Evolutionary conservation across 164 flowering plant genomes (phyloP), one percentile per base, ranked within the genome.

Genomic region (Tetrastigma voinierianum): DNA sequence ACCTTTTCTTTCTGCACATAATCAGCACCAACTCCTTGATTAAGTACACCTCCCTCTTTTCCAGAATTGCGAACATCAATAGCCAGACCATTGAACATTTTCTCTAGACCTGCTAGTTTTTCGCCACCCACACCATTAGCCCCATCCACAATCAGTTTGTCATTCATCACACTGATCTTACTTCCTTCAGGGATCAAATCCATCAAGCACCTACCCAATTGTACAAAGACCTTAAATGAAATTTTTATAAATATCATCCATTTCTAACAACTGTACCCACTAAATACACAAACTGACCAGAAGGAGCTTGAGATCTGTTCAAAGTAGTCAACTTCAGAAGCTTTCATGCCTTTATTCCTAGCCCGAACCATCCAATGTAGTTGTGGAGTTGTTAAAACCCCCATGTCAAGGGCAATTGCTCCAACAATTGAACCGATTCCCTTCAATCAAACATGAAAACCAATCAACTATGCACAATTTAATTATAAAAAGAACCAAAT

Each of bases 121-220:
- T 81, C 83, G 64, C 92, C 96, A 67, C 98, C 98, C 9, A 94
- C 87, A 62, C 98, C 98, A 85, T 94, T 91, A 68, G 98, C 90
- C 51, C 96, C 97, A 84, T 94, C 98, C 32, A 91, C 93, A 18
- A 78, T 63, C 81, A 91, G 57, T 65, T 78, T 83, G 43, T 78
- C 81, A 70, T 72, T 77, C 46, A 49, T 15, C 25, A 64, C 62
- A 57, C 47, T 61, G 16, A 40, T 49, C 0, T 60, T 56, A 6
- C 24, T 61, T 67, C 66, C 79, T 64, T 62, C 68, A 24, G 97
- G 91, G 9, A 78, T 79, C 83, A 86, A 77, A 74, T 90, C 93
- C 72, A 90, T 66, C 71, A 93, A 70, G 73, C 87, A 85, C 77
- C 98, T 93, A 68, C 68, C 48, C 51, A 70, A 66, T 60, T 7